Evolutionary conservation across 164 flowering plant genomes (phyloP).

Genomic region (Aristolochia californica): DNA sequence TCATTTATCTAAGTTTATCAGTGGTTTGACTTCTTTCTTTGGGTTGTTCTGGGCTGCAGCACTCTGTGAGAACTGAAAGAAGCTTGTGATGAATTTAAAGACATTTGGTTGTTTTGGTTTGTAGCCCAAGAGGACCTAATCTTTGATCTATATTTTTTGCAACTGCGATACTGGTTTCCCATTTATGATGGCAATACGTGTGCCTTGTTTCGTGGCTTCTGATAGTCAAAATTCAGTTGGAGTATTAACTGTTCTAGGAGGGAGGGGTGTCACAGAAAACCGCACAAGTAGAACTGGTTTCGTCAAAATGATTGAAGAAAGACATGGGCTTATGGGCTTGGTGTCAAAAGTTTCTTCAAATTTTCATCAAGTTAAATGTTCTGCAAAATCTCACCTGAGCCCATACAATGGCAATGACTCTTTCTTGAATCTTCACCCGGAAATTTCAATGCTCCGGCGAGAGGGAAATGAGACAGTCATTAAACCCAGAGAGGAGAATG

Average conservation of each 20-base stretch:
- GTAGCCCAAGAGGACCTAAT: neutral
- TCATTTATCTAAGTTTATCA: no score
- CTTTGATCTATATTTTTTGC: no score
- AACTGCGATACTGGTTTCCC: no score
- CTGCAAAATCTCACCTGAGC: conserved; percentile 43
- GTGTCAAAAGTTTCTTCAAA: conserved; percentile 21
- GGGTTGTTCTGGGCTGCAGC: no score
- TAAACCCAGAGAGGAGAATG: conserved; percentile 44
- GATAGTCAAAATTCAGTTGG: conserved; percentile 38
- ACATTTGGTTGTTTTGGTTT: neutral
- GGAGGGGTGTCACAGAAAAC: conserved; percentile 26
- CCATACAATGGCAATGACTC: conserved; percentile 52
- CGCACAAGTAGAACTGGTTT: conserved; percentile 14
- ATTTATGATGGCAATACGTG: conserved; percentile 37
- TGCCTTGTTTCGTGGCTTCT: conserved; percentile 26
- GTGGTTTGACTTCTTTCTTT: no score
- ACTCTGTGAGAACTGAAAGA: no score
- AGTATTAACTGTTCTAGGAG: conserved; percentile 35
- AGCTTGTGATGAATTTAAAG: conserved; percentile 1
- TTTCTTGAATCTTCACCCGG: conserved; percentile 68
- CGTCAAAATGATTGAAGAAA: conserved; percentile 34
- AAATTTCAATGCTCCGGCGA: conserved; percentile 79
- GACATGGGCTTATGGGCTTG: conserved; percentile 15
- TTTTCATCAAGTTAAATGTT: conserved; percentile 28
- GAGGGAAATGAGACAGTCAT: conserved; percentile 30